Percentiles rank a stretch among this genome's conserved stretches.
These are phyloP conservation scores for Zymoseptoria pseudotritici DNA, from an alignment of 2,329 filamentous ascomycete genomes.

Conservation along the genomic window DNA sequence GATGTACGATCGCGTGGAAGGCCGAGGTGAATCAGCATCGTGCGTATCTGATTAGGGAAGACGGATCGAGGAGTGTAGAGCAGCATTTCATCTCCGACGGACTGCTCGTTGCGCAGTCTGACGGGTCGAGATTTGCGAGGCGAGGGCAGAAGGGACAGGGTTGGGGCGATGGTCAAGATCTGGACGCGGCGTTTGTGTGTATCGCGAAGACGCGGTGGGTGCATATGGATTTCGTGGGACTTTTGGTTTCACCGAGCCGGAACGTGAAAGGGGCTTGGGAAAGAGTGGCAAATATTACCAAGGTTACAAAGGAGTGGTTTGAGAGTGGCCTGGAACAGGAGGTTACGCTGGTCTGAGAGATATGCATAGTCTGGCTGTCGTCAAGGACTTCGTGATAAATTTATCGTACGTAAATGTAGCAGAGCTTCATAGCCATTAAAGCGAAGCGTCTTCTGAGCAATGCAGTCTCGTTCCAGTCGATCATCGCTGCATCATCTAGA, in stretches of 20 bases:
- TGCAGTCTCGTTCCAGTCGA: not conserved
- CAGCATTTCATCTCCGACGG: slow-evolving; percentile 3
- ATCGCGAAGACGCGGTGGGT: not conserved
- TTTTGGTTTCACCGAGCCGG: not conserved
- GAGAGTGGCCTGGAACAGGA: not conserved
- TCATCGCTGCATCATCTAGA: slow-evolving; percentile 33
- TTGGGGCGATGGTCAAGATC: not conserved
- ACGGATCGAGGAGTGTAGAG: not conserved
- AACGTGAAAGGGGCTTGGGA: not conserved
- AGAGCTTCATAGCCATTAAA: too few species aligned
- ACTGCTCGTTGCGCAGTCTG: not conserved
- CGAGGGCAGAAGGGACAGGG: not conserved
- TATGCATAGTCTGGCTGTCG: not conserved
- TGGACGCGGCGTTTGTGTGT: slow-evolving; percentile 1
- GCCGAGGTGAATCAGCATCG: not conserved
- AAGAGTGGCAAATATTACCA: not conserved
- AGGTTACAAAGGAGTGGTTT: not conserved
- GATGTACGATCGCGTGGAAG: slow-evolving; percentile 1
- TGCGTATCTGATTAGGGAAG: not conserved
- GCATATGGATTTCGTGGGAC: not conserved
- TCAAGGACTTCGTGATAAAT: too few species aligned
- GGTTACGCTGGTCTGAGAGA: not conserved
- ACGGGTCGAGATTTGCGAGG: not conserved
- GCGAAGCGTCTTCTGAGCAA: not conserved
- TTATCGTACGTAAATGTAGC: too few species aligned